Evolutionary conservation across 164 flowering plant genomes (phyloP).

Genomic region (Piper betle): DNA sequence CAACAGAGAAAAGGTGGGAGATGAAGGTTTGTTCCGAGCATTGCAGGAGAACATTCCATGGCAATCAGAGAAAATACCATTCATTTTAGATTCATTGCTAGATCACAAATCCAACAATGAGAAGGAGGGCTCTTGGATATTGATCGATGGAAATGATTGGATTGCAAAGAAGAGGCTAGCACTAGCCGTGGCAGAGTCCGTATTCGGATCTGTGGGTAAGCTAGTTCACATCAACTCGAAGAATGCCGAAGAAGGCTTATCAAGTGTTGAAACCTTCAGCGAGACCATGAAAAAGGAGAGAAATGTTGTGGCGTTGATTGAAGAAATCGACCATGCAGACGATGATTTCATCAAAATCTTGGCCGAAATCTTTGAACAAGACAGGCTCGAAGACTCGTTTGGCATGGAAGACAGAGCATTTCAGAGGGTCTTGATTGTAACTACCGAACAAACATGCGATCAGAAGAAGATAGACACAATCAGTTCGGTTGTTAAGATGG

Average conservation of each 20-base stretch:
- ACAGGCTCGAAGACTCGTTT: constrained; percentile 18
- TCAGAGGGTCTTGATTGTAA: constrained; percentile 28
- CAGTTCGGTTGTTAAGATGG: constrained; percentile 34
- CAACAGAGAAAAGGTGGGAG: constrained; percentile 6
- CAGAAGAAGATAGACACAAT: neutral
- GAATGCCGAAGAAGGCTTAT: constrained; percentile 6
- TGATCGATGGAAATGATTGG: constrained; percentile 48
- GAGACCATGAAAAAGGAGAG: constrained; percentile 20
- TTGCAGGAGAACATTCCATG: constrained; percentile 61
- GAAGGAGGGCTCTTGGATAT: constrained; percentile 31
- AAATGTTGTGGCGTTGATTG: constrained; percentile 40
- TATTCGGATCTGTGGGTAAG: constrained; percentile 40
- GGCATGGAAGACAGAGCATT: constrained; percentile 6
- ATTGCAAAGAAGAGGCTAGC: constrained; percentile 61
- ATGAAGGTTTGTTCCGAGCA: constrained; percentile 15
- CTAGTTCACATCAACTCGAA: constrained; percentile 36
- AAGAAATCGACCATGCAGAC: constrained; percentile 46
- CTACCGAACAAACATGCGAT: constrained; percentile 15
- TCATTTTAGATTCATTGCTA: constrained; percentile 37
- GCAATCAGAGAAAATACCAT: constrained; percentile 37
- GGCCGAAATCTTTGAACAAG: constrained; percentile 19
- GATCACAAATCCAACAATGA: constrained; percentile 12
- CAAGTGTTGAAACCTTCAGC: constrained; percentile 18
- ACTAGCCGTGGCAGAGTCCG: constrained; percentile 30
- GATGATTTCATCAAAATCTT: constrained; percentile 33